Base-by-base conservation (phyloP, 2,329 filamentous ascomycete genomes). In the Penicillium sp. region DNA sequence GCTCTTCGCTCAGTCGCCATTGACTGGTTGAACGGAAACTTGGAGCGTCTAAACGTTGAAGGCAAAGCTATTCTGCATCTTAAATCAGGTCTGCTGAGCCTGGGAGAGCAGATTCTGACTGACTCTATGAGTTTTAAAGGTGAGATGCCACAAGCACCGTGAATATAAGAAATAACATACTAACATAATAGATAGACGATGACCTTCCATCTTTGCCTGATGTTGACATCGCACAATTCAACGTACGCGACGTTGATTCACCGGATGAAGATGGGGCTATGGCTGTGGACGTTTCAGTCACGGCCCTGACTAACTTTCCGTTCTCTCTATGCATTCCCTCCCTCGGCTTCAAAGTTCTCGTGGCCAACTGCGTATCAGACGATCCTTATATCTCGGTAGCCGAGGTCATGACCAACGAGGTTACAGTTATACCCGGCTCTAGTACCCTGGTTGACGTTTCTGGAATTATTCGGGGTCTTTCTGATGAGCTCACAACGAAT, bases 91-190 rank as follows among this genome's bases (percentile, higher is more conserved):
- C 78, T 96, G 54, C 81, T 98, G 63, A 86, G 86, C 49, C 82
- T 98, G 23, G 93, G 94, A 66, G 90, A 86, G 58, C 92, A 97
- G 75, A 79, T 83, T 30, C 80, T 99, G 63, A 86, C 87, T 56
- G 88, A 97, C 74, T 88, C 88, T 30, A 77, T 97, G 72, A 82
- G 89, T 64, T 90, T 98, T 79, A 87, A 93, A 90, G 91, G 92
- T 95, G 85, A 86, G 89, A 86, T 81, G 26, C 79, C 82, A 84
- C 13, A 84, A 76, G 15, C 26, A 11, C 86, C 86, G 81, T 66
- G 48, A 50, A 55, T 30, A 56, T 53, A 46, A 50, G 13, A 9
- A 6, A 38, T 49, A 30, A 29, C 79, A 61, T 73, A 77, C 65
- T 81, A 72, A 71, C 72, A 57, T 58, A 51, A n/a, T 66, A 45